Base-by-base conservation (phyloP, 352 stramenopile genomes). In the Pythium aphanidermatum region DNA sequence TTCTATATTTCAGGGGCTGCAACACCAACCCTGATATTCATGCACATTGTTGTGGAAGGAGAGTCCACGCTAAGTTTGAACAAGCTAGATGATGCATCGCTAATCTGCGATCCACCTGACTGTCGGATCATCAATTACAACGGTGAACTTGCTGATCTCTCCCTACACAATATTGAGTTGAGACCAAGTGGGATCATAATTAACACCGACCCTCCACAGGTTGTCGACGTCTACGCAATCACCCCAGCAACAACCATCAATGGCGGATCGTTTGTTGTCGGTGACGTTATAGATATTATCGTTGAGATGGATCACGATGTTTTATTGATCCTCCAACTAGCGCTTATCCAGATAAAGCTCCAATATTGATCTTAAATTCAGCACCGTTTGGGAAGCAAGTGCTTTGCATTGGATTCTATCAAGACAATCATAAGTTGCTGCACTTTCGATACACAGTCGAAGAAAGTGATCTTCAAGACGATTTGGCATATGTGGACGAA, bases 101-200 rank as follows among this genome's bases (percentile, higher is more conserved):
- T 91, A 29, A 31, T 75, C 10, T 92, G 79, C 36, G 46, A 46
- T n/a, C 35, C 45, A 0, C 58, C 63, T 2, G 49, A 16, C 0
- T 90, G 76, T 41, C 44, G 49, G 5, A 67, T 94, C 20, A 74
- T 83, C 24, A 92, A 92, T 21, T 88, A 77, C 35, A 94, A 94
- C 27, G 65, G 49, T 8, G 51, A 68, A 30, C 36, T 38, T 4
- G 76, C 55, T 0, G 55, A 34, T 24, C 41, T 69, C 2, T 74
- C 75, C 3, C 63, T 91, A 2, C 24, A 51, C 7, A 51, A 55
- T 1, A 68, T 89, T 14, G 50, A 37, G 17, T 29, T 91, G 17
- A 52, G 39, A 1, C 79, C 82, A 11, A 36, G 43, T 4, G 60
- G 63, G 16, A 88, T 93, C 42, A 53, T 51, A 13, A 73, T 93